A percentile compares a stretch with the other conserved stretches of the same genome.
These are phyloP conservation scores for Salvia splendens DNA, from an alignment of 257 asterid genomes.

Conservation along the genomic window DNA sequence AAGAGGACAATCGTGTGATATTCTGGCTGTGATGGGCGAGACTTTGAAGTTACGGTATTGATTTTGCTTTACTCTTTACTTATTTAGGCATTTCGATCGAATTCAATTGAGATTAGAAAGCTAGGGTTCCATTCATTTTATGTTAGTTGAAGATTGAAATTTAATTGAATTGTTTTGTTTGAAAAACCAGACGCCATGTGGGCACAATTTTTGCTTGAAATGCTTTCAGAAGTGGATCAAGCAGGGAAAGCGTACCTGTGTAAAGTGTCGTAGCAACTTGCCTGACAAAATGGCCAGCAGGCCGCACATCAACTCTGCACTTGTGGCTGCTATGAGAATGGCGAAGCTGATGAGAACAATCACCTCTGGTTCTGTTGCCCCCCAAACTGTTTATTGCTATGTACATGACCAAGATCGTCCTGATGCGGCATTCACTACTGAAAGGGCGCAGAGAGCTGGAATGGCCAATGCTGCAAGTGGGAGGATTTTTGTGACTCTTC, in stretches of 20 bases:
- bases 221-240: conserved; percentile 86
- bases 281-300: conserved; percentile 61
- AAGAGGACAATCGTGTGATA: conserved; percentile 41
- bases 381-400: conserved; percentile 49
- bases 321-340: conserved; percentile 63
- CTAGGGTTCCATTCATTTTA: too few relatives aligned
- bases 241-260: conserved; percentile 68
- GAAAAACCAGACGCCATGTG: conserved; percentile 64
- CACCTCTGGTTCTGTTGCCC: conserved; percentile 36
- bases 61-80: background rate
- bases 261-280: conserved; percentile 61
- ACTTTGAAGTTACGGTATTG: conserved; percentile 68
- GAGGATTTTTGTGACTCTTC: conserved; percentile 66
- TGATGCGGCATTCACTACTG: conserved; percentile 63
- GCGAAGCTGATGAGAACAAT: conserved; percentile 60
- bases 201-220: conserved; percentile 79
- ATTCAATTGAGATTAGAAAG: too few relatives aligned
- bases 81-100: too few relatives aligned
- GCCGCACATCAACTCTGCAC: conserved; percentile 74
- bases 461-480: conserved; percentile 88
- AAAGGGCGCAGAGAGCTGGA: conserved; percentile 72
- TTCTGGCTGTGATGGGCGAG: conserved; percentile 58
- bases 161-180: conserved; percentile 17
- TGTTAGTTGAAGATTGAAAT: background rate
- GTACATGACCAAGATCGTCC: conserved; percentile 69